Conservation (phyloP, 495 filamentous ascomycete genomes). For the Penicillium psychrofluorescens region DNA sequence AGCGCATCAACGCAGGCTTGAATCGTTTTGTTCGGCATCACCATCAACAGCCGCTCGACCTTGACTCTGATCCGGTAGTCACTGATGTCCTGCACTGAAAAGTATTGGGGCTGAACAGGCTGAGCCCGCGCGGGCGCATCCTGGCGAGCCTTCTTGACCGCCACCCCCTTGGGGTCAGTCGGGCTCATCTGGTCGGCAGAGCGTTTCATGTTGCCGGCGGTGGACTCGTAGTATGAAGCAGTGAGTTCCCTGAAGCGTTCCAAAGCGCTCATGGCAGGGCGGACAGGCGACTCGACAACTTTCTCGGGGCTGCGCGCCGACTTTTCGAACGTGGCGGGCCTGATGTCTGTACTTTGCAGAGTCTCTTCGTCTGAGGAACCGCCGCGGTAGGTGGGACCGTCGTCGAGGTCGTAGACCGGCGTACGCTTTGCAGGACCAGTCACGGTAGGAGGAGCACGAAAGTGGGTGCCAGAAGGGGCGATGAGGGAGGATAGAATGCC, state of each 20-base stretch:
- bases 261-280: constrained; percentile 11
- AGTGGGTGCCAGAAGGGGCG: constrained; percentile 72
- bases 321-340: constrained; percentile 56
- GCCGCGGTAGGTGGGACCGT: constrained; percentile 49
- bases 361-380: constrained; percentile 52
- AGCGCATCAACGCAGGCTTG: constrained; percentile 47
- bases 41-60: constrained; percentile 46
- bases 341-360: constrained; percentile 54
- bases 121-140: constrained; percentile 50
- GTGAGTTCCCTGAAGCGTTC: constrained; percentile 44
- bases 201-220: constrained; percentile 26
- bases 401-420: constrained; percentile 42
- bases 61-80: constrained; percentile 45
- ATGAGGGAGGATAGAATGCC: constrained; percentile 52
- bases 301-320: constrained; percentile 29
- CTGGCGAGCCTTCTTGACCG: constrained; percentile 37
- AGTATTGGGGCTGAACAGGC: constrained; percentile 27
- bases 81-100: constrained; percentile 46
- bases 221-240: constrained; percentile 43
- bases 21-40: constrained; percentile 47
- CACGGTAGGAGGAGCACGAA: constrained; percentile 45
- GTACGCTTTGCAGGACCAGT: constrained; percentile 27
- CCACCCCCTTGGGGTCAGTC: constrained; percentile 23
- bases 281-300: constrained; percentile 29
- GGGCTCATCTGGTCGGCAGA: constrained; percentile 41